These are phyloP conservation scores for Hippophae tibetana DNA, from an alignment of 306 rosid genomes.

Conservation along the genomic window DNA sequence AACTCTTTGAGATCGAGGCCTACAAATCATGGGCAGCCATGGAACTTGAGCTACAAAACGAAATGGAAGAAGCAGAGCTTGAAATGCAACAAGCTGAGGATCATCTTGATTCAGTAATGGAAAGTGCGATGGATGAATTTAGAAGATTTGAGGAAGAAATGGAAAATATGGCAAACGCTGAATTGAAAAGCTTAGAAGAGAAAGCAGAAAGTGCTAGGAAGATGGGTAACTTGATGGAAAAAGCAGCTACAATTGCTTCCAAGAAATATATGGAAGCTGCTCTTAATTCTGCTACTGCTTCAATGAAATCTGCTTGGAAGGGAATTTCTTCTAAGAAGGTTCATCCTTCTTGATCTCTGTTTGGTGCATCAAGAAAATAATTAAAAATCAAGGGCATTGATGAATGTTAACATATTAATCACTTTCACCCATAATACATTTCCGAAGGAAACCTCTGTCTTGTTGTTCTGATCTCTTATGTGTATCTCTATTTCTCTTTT, in stretches of 20 bases:
- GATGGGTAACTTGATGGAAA: constrained; percentile 71
- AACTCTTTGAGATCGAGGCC: constrained; percentile 84
- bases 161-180: constrained; percentile 38
- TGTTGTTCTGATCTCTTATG: too few relatives aligned
- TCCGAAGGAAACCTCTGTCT: too few relatives aligned
- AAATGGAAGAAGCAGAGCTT: constrained; percentile 48
- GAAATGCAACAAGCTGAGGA: constrained; percentile 52
- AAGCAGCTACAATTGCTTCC: constrained; percentile 59
- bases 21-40: constrained; percentile 86
- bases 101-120: constrained; percentile 68
- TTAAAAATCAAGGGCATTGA: too few relatives aligned
- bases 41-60: constrained; percentile 50
- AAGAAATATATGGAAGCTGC: constrained; percentile 71
- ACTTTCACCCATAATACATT: too few relatives aligned
- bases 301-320: constrained; percentile 89
- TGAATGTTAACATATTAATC: too few relatives aligned
- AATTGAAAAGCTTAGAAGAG: constrained; percentile 32
- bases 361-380: too few relatives aligned
- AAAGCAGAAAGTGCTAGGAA: constrained; percentile 58
- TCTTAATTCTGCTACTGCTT: constrained; percentile 62
- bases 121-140: constrained; percentile 84
- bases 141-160: constrained; percentile 58
- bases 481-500: too few relatives aligned
- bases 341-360: constrained; percentile 57
- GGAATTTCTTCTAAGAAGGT: constrained; percentile 64